Conservation (phyloP, 805 yeast genomes). For the Yarrowia yakushimensis region DNA sequence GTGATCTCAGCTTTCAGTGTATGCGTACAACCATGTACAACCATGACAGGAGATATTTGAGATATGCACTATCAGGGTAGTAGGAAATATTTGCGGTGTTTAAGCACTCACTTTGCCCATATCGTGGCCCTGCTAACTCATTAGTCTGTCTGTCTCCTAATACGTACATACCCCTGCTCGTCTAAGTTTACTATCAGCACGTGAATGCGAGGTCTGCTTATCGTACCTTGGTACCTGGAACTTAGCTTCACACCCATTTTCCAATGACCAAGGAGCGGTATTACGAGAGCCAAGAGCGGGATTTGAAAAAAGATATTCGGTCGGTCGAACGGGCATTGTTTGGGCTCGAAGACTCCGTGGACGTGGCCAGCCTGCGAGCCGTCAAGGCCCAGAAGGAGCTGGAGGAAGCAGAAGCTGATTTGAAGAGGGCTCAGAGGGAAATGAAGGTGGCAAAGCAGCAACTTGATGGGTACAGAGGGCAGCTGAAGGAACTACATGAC, state of each 20-base stretch:
- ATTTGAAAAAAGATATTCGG: not conserved
- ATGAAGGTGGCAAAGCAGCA: not conserved
- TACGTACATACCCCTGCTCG: slow-evolving; percentile 27
- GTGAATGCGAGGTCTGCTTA: slow-evolving; percentile 11
- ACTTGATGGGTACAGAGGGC: not conserved
- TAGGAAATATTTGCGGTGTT: too few species aligned
- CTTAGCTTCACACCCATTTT: not conserved
- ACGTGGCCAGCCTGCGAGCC: not conserved
- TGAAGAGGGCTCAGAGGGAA: not conserved
- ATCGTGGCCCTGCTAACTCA: too few species aligned
- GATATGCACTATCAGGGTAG: too few species aligned
- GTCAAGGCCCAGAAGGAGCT: not conserved
- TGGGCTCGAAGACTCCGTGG: not conserved
- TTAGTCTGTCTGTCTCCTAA: not conserved
- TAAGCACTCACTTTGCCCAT: too few species aligned
- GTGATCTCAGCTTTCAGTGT: too few species aligned
- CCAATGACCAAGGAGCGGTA: slow-evolving; percentile 6
- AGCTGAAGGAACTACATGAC: not conserved
- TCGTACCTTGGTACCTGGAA: too few species aligned
- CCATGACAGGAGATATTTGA: too few species aligned
- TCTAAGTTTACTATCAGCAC: slow-evolving; percentile 25
- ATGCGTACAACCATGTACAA: too few species aligned
- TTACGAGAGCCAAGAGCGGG: slow-evolving; percentile 14
- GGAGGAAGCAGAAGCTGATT: not conserved
- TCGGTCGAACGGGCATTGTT: not conserved